Evolutionary conservation across 371 early-diverging fungal species (phyloP).

Genomic region (Mucor saturninus): DNA sequence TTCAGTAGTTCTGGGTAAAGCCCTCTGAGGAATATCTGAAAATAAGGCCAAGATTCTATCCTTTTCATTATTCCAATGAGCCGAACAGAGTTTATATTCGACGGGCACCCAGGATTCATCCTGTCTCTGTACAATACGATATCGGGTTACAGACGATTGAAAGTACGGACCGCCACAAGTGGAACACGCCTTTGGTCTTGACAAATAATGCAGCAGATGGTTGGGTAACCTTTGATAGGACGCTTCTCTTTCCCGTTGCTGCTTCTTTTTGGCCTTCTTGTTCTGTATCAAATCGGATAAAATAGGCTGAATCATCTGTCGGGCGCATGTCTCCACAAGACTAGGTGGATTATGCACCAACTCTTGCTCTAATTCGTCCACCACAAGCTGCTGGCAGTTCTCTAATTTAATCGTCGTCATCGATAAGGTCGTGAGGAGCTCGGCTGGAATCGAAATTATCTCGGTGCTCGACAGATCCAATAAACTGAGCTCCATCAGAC

Average conservation of each 20-base stretch:
- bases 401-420: conserved; percentile 28
- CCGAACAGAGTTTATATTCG: conserved; percentile 77
- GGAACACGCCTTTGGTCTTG: conserved; percentile 72
- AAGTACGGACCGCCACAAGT: conserved; percentile 92
- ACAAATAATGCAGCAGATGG: conserved; percentile 66
- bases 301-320: conserved; percentile 70
- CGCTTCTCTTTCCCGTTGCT: conserved; percentile 4
- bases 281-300: conserved; percentile 54
- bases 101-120: conserved; percentile 57
- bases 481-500: conserved; percentile 15
- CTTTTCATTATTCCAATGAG: conserved; percentile 77
- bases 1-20: conserved; percentile 16
- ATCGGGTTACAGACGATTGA: conserved; percentile 63
- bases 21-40: conserved; percentile 7
- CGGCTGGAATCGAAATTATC: conserved; percentile 41
- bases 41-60: conserved; percentile 58
- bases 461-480: conserved; percentile 39
- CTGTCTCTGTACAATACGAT: conserved; percentile 66
- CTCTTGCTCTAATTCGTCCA: conserved; percentile 20
- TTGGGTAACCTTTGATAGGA: conserved; percentile 36
- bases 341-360: conserved; percentile 50
- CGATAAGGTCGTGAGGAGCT: conserved; percentile 25
- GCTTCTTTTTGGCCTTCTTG: conserved; percentile 39
- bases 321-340: conserved; percentile 76
- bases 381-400: conserved; percentile 30